Base-by-base conservation (phyloP, 1,139 yeast species). In the Candida pseudoviswanathii region DNA sequence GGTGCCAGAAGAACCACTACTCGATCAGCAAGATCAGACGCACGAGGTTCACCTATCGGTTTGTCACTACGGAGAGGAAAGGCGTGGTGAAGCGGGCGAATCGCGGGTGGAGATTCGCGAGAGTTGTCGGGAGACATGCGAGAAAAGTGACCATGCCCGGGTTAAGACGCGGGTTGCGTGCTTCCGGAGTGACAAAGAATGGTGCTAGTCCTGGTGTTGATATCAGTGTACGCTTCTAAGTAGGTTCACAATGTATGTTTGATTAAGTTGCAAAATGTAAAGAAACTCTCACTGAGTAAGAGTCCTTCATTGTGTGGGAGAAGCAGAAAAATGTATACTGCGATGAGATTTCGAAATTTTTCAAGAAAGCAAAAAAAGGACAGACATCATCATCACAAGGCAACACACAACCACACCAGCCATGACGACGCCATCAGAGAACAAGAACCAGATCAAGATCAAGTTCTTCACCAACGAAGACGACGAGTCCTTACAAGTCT, bases 391-490 rank as follows among this genome's bases (percentile, higher is more conserved):
- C n/a, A n/a, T n/a, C n/a, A n/a, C n/a, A n/a, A n/a, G n/a, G n/a
- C n/a, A n/a, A n/a, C n/a, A n/a, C n/a, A n/a, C n/a, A 27, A 27
- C 30, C 8, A 27, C 7, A 27, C 30, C 22, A 27, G 21, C 7
- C 10, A 32, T 41, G 43, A 29, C 39, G 3, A 43, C 46, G 8
- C 8, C 44, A 31, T 56, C 65, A 36, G 73, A 66, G 45, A 67
- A 63, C 40, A 69, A 71, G 51, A 61, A 71, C 44, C 80, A 76
- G 60, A 81, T 91, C 39, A 89, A 88, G 73, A 83, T 91, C 67
- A 83, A 84, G 58, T 85, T 94, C 70, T 84, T 87, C 72, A 92
- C 98, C 42, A 82, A 94, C 58, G 97, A 92, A 61, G 85, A 82
- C 55, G 96, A 89, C 57, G 85, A 86, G 55, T 65, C 80, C 22